Percentiles rank a stretch among this genome's conserved stretches.
Conservation (phyloP, 2,329 filamentous ascomycete genomes). For the Sclerotinia nivalis region DNA sequence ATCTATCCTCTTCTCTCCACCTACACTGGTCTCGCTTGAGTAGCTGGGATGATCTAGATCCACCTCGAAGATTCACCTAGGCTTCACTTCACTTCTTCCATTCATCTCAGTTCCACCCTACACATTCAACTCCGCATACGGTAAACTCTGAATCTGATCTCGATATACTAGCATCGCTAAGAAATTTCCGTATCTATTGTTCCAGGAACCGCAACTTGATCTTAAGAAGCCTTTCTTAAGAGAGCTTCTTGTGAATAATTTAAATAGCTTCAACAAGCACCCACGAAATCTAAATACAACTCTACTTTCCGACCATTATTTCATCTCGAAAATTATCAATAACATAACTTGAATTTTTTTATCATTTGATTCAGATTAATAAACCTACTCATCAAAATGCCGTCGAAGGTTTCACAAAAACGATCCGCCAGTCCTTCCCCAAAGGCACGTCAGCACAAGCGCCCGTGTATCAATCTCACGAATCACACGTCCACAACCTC, state of each 20-base stretch:
- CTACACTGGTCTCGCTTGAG: no score
- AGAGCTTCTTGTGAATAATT: background rate
- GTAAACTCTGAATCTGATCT: background rate
- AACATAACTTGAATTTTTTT: background rate
- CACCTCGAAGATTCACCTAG: background rate
- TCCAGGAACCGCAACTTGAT: background rate
- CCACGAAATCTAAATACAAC: background rate
- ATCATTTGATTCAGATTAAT: background rate
- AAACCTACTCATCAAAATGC: background rate
- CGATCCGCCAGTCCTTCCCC: slow-evolving; percentile 4
- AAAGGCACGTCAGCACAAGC: background rate
- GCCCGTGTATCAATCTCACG: background rate
- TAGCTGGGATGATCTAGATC: background rate
- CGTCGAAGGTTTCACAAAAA: background rate
- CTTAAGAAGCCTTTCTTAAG: background rate
- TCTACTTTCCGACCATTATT: background rate
- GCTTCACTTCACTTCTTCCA: background rate
- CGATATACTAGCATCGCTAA: background rate
- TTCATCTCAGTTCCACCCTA: background rate
- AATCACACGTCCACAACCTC: background rate
- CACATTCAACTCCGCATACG: background rate
- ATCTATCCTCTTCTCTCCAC: background rate
- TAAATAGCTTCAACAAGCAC: background rate
- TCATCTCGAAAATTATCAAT: background rate
- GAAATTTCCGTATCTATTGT: background rate